Conservation (phyloP, 345 rosid genomes). For the Aegle marmelos region DNA sequence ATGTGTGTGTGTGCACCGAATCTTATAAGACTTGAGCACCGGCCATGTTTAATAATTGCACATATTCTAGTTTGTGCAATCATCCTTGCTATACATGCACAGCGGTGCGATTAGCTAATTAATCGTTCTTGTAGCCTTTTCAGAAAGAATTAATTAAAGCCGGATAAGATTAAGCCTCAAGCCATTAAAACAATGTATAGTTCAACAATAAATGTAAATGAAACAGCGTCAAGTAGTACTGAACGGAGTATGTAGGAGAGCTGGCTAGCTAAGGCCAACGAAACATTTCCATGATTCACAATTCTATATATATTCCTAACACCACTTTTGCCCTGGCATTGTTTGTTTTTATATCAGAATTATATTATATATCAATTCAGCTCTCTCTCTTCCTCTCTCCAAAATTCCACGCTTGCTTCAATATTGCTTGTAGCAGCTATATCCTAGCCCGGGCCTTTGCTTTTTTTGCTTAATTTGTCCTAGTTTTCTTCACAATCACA, state of each 20-base stretch:
- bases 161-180: neutral
- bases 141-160: neutral
- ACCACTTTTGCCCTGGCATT: neutral
- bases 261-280: neutral
- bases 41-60: neutral
- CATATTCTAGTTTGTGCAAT: neutral
- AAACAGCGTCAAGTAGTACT: neutral
- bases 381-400: neutral
- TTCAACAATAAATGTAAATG: neutral
- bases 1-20: neutral
- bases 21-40: neutral
- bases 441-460: neutral
- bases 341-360: neutral
- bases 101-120: neutral
- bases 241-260: neutral
- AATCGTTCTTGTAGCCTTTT: neutral
- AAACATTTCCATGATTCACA: neutral
- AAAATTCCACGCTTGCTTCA: conserved; percentile 8
- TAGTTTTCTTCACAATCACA: neutral
- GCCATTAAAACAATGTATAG: neutral
- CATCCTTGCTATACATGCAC: neutral
- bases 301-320: neutral
- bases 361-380: too few species aligned
- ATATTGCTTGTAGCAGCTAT: neutral
- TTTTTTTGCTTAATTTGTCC: neutral